phyloP scores from a whole-genome alignment of 169 alveolate species.

The Plasmodium cynomolgi region DNA sequence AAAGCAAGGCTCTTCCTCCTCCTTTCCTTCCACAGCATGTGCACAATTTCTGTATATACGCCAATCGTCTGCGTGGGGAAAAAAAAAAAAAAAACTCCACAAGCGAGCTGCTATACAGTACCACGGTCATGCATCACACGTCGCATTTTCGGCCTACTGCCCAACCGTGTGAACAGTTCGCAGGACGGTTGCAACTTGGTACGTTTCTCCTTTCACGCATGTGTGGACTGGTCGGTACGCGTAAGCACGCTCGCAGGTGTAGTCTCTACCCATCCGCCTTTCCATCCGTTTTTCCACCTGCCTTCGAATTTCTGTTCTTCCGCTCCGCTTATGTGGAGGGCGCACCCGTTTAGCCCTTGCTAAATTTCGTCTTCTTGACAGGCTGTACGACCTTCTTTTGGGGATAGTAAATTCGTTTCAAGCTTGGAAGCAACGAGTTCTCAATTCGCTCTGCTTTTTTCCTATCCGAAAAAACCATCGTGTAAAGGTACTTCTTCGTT shows the following conservation, averaged over 20 bases:
- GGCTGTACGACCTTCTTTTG: constrained; percentile 31
- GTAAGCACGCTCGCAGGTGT: background rate
- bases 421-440: constrained; percentile 89
- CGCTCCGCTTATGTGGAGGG: background rate
- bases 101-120: background rate
- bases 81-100: background rate
- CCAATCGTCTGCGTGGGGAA: background rate
- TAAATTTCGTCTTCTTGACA: background rate
- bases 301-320: background rate
- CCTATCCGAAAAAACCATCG: constrained; percentile 93
- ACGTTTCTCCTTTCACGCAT: background rate
- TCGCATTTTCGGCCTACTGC: background rate
- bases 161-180: background rate
- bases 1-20: background rate
- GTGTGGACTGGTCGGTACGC: background rate
- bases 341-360: background rate
- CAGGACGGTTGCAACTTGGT: background rate
- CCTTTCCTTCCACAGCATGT: background rate
- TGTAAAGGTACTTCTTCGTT: constrained; percentile 93
- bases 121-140: background rate
- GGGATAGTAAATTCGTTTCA: constrained; percentile 75
- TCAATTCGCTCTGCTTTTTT: constrained; percentile 95
- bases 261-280: background rate
- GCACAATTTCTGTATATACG: background rate
- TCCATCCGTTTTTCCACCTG: background rate